A percentile compares a stretch with the other conserved stretches of the same genome.
Conservation (phyloP, 2,329 filamentous ascomycete species). For the Colletotrichum kahawae region DNA sequence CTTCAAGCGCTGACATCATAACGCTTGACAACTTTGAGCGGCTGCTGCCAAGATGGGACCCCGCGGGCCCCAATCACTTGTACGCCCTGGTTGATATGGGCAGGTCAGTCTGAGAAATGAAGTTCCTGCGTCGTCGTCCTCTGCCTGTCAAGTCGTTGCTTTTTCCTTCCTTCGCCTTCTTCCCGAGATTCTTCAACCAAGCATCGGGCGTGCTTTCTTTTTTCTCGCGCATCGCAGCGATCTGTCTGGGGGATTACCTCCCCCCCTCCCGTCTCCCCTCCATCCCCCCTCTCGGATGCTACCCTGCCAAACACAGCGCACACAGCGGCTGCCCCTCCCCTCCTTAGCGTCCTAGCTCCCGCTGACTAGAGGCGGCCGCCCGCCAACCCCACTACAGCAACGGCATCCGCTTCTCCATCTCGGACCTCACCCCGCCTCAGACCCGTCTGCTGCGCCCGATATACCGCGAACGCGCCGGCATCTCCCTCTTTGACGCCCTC, state of each 20-base stretch:
- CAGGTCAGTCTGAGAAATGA: constrained; percentile 45
- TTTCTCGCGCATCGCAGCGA: background rate
- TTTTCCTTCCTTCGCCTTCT: background rate
- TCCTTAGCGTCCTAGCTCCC: background rate
- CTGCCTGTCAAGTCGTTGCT: background rate
- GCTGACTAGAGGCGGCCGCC: background rate
- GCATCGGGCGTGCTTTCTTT: background rate
- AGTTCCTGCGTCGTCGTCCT: background rate
- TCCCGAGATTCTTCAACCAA: background rate
- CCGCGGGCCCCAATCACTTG: constrained; percentile 51
- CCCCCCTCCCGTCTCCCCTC: background rate
- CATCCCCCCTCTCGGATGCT: background rate
- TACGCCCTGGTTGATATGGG: constrained; percentile 67
- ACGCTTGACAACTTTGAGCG: constrained; percentile 56
- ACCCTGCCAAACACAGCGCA: constrained; percentile 5
- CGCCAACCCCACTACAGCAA: constrained; percentile 61
- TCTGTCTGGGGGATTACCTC: background rate
- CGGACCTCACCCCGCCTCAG: constrained; percentile 69
- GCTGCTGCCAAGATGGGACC: constrained; percentile 54
- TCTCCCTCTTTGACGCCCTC: constrained; percentile 86
- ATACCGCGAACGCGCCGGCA: constrained; percentile 78
- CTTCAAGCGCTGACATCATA: constrained; percentile 43
- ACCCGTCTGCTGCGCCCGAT: constrained; percentile 78
- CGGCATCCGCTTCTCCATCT: constrained; percentile 91
- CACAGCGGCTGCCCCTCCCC: background rate